Evolutionary conservation across 805 yeast species (phyloP).

Genomic region (Metschnikowia gelsemii): DNA sequence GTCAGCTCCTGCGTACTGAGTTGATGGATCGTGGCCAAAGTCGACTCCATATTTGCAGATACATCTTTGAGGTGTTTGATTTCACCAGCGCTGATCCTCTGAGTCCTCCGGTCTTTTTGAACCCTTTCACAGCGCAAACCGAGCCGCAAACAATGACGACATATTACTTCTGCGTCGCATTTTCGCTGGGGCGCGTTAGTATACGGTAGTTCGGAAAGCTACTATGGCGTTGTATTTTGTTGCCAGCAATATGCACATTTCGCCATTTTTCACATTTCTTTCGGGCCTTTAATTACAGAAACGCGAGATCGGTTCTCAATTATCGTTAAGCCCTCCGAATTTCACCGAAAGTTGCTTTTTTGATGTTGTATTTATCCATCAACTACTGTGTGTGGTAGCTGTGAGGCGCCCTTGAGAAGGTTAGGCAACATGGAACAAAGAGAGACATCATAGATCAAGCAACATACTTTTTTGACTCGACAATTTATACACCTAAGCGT

Average conservation of each 20-base stretch:
- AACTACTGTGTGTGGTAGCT: no score
- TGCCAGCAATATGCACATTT: no score
- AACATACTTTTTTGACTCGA: slow-evolving; percentile 17
- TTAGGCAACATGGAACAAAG: no score
- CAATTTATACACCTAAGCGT: slow-evolving; percentile 16
- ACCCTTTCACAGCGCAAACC: slow-evolving; percentile 15
- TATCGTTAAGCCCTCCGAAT: no score
- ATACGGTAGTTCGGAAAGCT: no score
- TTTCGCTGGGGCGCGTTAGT: slow-evolving; percentile 10
- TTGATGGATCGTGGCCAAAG: slow-evolving; percentile 12
- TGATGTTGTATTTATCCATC: no score
- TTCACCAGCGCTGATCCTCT: slow-evolving; percentile 12
- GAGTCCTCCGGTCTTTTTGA: slow-evolving; percentile 12
- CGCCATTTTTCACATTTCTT: no score
- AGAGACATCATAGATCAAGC: neutral
- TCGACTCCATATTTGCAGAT: slow-evolving; percentile 8
- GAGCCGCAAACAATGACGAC: slow-evolving; percentile 13
- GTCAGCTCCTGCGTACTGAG: slow-evolving; percentile 6
- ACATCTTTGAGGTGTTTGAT: slow-evolving; percentile 10
- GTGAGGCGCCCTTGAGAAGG: no score
- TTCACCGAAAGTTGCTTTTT: no score
- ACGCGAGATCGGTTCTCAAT: no score
- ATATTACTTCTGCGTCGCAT: slow-evolving; percentile 17
- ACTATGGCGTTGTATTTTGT: no score
- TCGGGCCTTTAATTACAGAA: no score